Base-by-base conservation (phyloP, 225 moss, liverwort and hornwort species). In the Neckera pumila region DNA sequence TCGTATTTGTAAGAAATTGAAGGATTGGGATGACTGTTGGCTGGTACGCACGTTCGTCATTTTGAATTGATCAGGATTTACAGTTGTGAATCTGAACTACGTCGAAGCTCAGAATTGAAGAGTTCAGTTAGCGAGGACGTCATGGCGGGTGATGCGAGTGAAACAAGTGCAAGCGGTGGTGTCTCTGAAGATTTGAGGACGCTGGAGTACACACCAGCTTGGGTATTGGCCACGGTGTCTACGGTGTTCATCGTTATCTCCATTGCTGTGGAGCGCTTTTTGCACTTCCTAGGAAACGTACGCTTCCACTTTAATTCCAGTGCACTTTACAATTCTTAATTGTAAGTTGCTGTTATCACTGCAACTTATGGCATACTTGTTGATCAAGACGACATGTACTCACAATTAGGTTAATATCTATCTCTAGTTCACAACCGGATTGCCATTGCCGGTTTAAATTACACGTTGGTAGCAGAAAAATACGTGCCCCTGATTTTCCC, bases 121-220 rank as follows among this genome's bases (percentile, higher is more conserved):
- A 66, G 27, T 54, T 38, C 13, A 27, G 71, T 71, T 19, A 81
- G 21, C 17, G 34, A 30, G 17, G 18, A 20, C 43, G 31, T 78
- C 69, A 92, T 93, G 92, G 92, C 89, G 82, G 83, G 80, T 43
- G 85, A 72, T 79, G 51, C 88, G 60, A 87, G 85, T 64, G 76
- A 51, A 84, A 69, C 62, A 13, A 72, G n/a, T 30, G 65, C 65
- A 65, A 74, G 73, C 54, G 82, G 81, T 16, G 40, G 54, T 17
- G 40, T 19, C 23, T 31, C 73, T 64, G 62, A 62, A 25, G n/a
- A 12, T 71, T 15, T 43, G 76, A 88, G 93, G 51, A 75, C 90
- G 40, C 85, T 94, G 74, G 94, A 93, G 86, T 90, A 78, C 73
- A 93, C 93, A 6, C 93, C 93, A 8, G 70, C 93, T 27, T 94